Percentiles rank a stretch among this genome's conserved stretches.
These are phyloP conservation scores for Plasmodium cynomolgi DNA, from an alignment of 169 alveolate species.

Conservation along the genomic window DNA sequence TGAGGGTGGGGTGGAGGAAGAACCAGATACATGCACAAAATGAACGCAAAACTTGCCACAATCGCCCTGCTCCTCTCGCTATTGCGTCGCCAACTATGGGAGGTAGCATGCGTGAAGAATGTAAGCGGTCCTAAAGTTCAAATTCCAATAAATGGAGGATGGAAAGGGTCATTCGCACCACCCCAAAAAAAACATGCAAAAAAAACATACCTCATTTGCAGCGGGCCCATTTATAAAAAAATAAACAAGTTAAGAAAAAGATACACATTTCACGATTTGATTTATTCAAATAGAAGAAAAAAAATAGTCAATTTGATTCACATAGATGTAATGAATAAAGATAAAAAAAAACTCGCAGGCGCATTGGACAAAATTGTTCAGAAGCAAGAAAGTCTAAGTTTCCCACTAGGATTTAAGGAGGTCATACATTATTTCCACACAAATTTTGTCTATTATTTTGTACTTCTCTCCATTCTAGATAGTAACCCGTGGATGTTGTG, in stretches of 20 bases:
- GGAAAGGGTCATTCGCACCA: neutral
- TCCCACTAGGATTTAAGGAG: constrained; percentile 29
- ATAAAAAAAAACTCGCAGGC: constrained; percentile 10
- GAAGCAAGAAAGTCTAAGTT: constrained; percentile 25
- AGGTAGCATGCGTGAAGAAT: neutral
- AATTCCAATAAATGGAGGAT: neutral
- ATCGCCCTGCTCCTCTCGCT: neutral
- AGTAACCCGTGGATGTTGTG: neutral
- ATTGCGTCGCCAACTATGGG: neutral
- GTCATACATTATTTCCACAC: constrained; percentile 17
- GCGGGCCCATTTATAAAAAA: constrained; percentile 1
- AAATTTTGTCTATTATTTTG: constrained; percentile 29
- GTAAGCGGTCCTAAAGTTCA: neutral
- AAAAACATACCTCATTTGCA: constrained; percentile 1
- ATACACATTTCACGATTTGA: neutral
- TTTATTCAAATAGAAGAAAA: constrained; percentile 45
- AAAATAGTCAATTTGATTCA: constrained; percentile 19
- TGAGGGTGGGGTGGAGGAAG: neutral
- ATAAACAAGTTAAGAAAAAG: neutral
- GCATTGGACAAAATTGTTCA: constrained; percentile 20
- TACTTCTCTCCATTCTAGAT: constrained; percentile 5
- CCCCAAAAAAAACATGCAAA: neutral
- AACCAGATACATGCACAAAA: neutral
- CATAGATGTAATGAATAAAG: constrained; percentile 28
- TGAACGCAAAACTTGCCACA: neutral